Evolutionary conservation across 331 rosid species (phyloP).

Genomic region (Saraca asoca): DNA sequence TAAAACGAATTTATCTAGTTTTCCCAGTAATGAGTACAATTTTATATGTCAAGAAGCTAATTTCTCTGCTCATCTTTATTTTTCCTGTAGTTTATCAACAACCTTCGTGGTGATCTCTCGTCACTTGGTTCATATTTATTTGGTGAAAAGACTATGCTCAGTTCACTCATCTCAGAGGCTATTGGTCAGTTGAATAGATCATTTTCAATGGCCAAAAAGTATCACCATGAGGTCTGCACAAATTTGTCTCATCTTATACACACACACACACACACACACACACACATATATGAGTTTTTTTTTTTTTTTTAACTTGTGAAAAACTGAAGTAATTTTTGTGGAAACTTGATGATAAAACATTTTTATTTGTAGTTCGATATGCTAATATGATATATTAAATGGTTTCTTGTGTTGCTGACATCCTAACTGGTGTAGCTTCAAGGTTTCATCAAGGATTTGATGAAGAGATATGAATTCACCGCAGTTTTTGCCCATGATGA

Average conservation of each 20-base stretch:
- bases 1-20: no score
- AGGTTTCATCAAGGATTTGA: constrained; percentile 57
- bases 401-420: constrained; percentile 9
- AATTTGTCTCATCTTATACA: constrained; percentile 2
- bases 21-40: constrained; percentile 12
- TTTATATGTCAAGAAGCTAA: constrained; percentile 17
- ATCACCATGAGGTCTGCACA: constrained; percentile 78
- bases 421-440: constrained; percentile 59
- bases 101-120: constrained; percentile 43
- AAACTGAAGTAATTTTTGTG: constrained; percentile 26
- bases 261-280: no score
- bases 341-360: background rate
- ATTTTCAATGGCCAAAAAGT: constrained; percentile 47
- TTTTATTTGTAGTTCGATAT: constrained; percentile 21
- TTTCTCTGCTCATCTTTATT: constrained; percentile 19
- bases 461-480: constrained; percentile 67
- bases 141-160: constrained; percentile 39
- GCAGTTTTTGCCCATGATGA: constrained; percentile 65
- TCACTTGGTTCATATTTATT: constrained; percentile 42
- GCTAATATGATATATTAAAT: constrained; percentile 2
- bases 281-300: no score
- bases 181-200: constrained; percentile 50
- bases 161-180: constrained; percentile 53
- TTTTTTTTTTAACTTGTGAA: background rate
- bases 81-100: constrained; percentile 54